phyloP scores from a whole-genome alignment of 805 yeast species.

The Nakazawaea ernobii region DNA sequence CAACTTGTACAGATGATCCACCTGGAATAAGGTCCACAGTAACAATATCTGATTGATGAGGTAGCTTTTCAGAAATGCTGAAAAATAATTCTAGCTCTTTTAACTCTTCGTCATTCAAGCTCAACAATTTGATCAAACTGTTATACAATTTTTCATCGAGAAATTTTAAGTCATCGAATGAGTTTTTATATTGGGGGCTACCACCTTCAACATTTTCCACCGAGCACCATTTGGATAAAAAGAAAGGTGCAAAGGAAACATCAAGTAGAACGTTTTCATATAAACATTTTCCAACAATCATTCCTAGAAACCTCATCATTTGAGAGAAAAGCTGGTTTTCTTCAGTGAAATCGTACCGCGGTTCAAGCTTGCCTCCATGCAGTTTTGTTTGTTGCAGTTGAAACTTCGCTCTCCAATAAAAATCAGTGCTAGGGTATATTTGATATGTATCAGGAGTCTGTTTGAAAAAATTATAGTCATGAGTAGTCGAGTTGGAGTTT shows the following conservation, averaged over 20 bases:
- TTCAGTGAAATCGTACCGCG: slow-evolving; percentile 11
- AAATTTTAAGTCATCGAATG: slow-evolving; percentile 73
- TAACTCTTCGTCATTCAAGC: slow-evolving; percentile 50
- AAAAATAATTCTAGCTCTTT: slow-evolving; percentile 60
- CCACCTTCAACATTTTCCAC: slow-evolving; percentile 15
- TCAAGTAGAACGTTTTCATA: slow-evolving; percentile 80
- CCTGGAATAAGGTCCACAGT: slow-evolving; percentile 54
- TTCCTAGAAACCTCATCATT: slow-evolving; percentile 63
- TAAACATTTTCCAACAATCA: slow-evolving; percentile 80
- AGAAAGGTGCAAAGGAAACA: slow-evolving; percentile 80
- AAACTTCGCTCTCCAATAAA: slow-evolving; percentile 21
- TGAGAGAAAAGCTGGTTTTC: slow-evolving; percentile 21
- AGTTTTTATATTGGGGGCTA: slow-evolving; percentile 38
- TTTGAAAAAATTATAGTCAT: slow-evolving; percentile 28
- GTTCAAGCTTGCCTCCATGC: slow-evolving; percentile 19
- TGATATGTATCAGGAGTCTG: slow-evolving; percentile 46
- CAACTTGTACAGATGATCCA: slow-evolving; percentile 57
- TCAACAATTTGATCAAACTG: slow-evolving; percentile 57
- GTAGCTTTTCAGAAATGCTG: slow-evolving; percentile 43
- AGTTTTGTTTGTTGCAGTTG: slow-evolving; percentile 21
- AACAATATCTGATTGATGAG: slow-evolving; percentile 20
- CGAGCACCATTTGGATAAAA: slow-evolving; percentile 62
- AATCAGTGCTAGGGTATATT: slow-evolving; percentile 67
- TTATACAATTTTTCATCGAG: slow-evolving; percentile 64
- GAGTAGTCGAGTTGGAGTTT: not conserved